Conservation (phyloP, 192 early-diverging fungal species). For the Backusella morwellensis region DNA sequence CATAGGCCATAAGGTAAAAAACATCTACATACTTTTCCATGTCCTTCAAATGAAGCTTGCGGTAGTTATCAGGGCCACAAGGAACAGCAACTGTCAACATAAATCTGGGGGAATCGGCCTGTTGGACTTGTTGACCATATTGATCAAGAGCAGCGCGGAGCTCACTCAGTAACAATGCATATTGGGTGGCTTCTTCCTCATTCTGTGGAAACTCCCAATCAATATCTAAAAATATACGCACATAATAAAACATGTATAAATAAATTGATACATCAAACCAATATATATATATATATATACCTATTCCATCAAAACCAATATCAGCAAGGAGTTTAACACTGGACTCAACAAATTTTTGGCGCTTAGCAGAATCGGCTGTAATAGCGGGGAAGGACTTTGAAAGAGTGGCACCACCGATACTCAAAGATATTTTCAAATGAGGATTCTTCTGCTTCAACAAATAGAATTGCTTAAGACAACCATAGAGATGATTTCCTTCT, state of each 20-base stretch:
- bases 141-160: constrained; percentile 68
- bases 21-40: constrained; percentile 67
- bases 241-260: neutral
- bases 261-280: neutral
- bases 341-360: constrained; percentile 58
- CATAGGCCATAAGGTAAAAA: constrained; percentile 95
- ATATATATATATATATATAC: neutral
- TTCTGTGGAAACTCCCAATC: constrained; percentile 81
- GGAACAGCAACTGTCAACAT: constrained; percentile 69
- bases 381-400: constrained; percentile 69
- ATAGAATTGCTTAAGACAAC: constrained; percentile 62
- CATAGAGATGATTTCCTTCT: constrained; percentile 46
- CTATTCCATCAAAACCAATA: constrained; percentile 48
- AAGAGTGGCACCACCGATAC: constrained; percentile 79
- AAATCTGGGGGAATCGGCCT: constrained; percentile 39
- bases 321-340: constrained; percentile 46
- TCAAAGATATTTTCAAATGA: constrained; percentile 66
- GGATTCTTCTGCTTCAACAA: constrained; percentile 66
- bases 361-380: constrained; percentile 43
- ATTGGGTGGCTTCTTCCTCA: constrained; percentile 75
- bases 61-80: constrained; percentile 59
- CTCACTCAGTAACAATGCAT: constrained; percentile 70
- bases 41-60: constrained; percentile 54
- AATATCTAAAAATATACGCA: constrained; percentile 43
- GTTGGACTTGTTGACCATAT: constrained; percentile 29